Base-by-base conservation (phyloP, 139 green algal species). In the Closterium sp. region DNA sequence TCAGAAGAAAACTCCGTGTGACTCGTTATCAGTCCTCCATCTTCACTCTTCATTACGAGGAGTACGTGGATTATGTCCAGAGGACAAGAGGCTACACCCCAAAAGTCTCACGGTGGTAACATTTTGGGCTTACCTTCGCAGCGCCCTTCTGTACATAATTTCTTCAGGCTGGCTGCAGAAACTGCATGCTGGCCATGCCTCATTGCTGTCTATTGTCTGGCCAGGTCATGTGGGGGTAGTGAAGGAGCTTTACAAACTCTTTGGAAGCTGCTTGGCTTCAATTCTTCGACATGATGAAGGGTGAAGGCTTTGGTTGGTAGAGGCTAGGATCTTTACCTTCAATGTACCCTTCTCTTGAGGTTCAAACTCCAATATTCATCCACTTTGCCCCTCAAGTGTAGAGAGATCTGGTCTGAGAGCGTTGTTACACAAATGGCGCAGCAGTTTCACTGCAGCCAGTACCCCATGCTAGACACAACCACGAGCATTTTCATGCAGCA, bases 21-120 rank as follows among this genome's bases (percentile, higher is more conserved):
- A 94, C 92, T n/a, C 91, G 92, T 13, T 94, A 94, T 84, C 92
- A 94, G 85, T 94, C 32, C 17, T 94, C 91, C 24, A 31, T 94
- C 28, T 94, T 89, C 42, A 94, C 91, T 27, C 89, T 94, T 21
- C 86, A 28, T 31, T 94, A 90, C 31, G 70, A 70, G 21, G 91
- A 93, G n/a, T 94, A 94, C n/a, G 91, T 93, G 50, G 89, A 93
- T 28, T 94, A 94, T 38, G 31, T 93, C 28, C 31, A 85, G 11
- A n/a, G 90, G 10, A 92, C 90, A 32, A 31, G 90, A 17, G 89
- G 89, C 19, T 34, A 89, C 62, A 79, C 62, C 2, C 62, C 62
- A 79, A 79, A 79, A 79, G 62, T 79, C 62, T 79, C 62, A 79
- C 24, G 62, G 62, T 79, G 62, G 17, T 79, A 79, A 79, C 62